Conservation (phyloP, 768 basidiomycete species). For the Boletus rubropictus region DNA sequence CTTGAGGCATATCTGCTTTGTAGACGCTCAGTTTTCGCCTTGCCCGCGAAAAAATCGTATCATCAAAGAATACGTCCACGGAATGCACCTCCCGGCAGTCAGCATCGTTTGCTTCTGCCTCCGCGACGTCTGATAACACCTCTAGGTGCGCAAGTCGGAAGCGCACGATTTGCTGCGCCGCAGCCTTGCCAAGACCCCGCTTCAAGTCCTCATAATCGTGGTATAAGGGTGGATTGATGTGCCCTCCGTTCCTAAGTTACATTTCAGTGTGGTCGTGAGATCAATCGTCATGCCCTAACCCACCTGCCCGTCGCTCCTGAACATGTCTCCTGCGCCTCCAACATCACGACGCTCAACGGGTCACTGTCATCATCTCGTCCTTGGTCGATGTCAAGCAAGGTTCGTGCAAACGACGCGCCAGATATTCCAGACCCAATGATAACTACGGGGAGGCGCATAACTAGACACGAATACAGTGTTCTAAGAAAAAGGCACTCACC, state of each 20-base stretch:
- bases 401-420: constrained; percentile 38
- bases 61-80: constrained; percentile 33
- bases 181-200: constrained; percentile 31
- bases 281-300: constrained; percentile 8
- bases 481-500: constrained; percentile 21
- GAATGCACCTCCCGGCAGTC: constrained; percentile 30
- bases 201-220: constrained; percentile 40
- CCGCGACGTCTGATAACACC: constrained; percentile 28
- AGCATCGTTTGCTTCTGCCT: constrained; percentile 24
- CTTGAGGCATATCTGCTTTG: constrained; percentile 45
- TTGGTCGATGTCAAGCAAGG: constrained; percentile 30
- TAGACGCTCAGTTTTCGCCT: constrained; percentile 43
- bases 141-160: constrained; percentile 38
- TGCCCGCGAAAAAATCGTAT: constrained; percentile 31
- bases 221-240: constrained; percentile 44
- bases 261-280: background rate
- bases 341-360: constrained; percentile 40
- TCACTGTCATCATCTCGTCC: constrained; percentile 12
- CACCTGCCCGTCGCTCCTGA: constrained; percentile 50
- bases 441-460: constrained; percentile 20
- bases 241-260: constrained; percentile 42
- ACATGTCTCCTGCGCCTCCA: constrained; percentile 58
- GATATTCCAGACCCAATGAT: constrained; percentile 55
- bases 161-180: constrained; percentile 36
- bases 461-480: background rate